Evolutionary conservation across 2,329 filamentous ascomycete species (phyloP).

Genomic region (Cephalotrichum gorgonifer): DNA sequence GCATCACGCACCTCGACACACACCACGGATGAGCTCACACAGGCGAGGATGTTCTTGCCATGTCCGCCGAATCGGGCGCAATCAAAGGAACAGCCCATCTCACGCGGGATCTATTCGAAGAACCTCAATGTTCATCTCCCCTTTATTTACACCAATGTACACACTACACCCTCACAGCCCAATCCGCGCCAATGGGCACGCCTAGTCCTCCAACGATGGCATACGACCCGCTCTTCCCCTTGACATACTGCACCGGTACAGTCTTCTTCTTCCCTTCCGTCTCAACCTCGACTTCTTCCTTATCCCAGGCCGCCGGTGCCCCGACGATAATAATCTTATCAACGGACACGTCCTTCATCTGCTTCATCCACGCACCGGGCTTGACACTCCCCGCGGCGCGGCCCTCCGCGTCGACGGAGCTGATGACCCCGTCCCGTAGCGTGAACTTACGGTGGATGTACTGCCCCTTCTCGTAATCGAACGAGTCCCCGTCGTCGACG

Average conservation of each 20-base stretch:
- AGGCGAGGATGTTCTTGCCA: no score
- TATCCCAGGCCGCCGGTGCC: constrained; percentile 62
- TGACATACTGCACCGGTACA: constrained; percentile 49
- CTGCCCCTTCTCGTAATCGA: constrained; percentile 74
- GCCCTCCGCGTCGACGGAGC: constrained; percentile 56
- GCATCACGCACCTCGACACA: not conserved
- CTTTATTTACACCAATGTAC: not conserved
- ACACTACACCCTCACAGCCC: constrained; percentile 28
- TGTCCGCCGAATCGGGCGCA: no score
- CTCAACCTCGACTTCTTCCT: constrained; percentile 48
- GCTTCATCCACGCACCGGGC: constrained; percentile 59
- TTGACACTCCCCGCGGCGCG: constrained; percentile 43
- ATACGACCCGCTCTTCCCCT: constrained; percentile 37
- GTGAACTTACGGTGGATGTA: constrained; percentile 79
- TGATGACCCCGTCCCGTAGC: constrained; percentile 51
- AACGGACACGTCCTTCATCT: constrained; percentile 66
- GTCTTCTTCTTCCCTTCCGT: constrained; percentile 43
- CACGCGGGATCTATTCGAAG: not conserved
- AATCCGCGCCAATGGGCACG: constrained; percentile 42
- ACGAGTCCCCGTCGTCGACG: constrained; percentile 87
- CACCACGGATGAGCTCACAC: not conserved
- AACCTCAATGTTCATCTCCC: not conserved
- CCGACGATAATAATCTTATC: constrained; percentile 81
- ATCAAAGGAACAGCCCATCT: not conserved
- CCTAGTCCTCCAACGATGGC: constrained; percentile 42